These are phyloP conservation scores for Daldinia caldariorum DNA, from an alignment of 495 filamentous ascomycete genomes.

Conservation along the genomic window DNA sequence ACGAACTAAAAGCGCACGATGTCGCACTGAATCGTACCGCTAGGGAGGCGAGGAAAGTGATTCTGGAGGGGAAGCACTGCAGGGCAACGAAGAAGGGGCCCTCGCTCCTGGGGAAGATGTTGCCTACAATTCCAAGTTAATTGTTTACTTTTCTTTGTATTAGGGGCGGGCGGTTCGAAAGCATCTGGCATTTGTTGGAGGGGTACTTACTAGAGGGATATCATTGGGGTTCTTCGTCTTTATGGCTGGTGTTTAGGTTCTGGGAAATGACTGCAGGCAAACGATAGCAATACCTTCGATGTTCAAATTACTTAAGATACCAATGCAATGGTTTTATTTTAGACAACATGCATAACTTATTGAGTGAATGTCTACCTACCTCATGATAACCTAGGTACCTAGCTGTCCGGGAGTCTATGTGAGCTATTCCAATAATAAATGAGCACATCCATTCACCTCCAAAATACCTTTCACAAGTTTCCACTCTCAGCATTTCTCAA, in stretches of 20 bases:
- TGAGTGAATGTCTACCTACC: too few species aligned
- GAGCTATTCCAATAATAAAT: too few species aligned
- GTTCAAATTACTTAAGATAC: neutral
- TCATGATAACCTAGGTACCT: too few species aligned
- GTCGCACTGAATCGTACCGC: neutral
- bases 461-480: neutral
- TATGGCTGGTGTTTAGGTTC: neutral
- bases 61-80: constrained; percentile 4
- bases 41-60: neutral
- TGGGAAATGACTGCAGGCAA: neutral
- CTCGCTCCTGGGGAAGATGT: constrained; percentile 28
- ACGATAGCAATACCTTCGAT: neutral
- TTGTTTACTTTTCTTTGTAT: neutral
- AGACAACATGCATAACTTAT: too few species aligned
- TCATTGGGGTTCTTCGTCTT: neutral
- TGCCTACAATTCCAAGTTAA: constrained; percentile 11
- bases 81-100: constrained; percentile 12
- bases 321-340: neutral
- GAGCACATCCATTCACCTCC: neutral
- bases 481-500: neutral
- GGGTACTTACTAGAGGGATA: neutral
- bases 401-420: too few species aligned
- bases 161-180: too few species aligned
- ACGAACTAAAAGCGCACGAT: constrained; percentile 35
- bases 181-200: too few species aligned